phyloP scores from a whole-genome alignment of 2,329 filamentous ascomycete species.

The Pochonia chlamydosporia region DNA sequence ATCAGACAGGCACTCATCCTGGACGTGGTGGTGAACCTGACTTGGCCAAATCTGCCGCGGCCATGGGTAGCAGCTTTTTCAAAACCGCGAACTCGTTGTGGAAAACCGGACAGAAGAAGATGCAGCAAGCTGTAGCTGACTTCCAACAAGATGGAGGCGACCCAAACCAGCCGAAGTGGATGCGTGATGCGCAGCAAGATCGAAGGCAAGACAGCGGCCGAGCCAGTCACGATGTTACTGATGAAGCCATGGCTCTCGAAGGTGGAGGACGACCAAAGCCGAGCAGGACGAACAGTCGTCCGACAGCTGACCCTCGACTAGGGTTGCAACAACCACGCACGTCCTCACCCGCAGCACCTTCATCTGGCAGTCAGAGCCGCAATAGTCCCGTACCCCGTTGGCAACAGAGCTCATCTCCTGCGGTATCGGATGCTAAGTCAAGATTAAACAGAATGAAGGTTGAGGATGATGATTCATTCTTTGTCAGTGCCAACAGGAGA shows the following conservation, averaged over 20 bases:
- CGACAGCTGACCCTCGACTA: constrained; percentile 18
- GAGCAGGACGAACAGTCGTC: constrained; percentile 18
- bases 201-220: constrained; percentile 26
- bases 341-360: constrained; percentile 40
- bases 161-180: constrained; percentile 85
- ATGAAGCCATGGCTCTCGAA: constrained; percentile 78
- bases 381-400: constrained; percentile 49
- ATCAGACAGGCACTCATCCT: constrained; percentile 34
- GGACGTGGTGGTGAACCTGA: constrained; percentile 59
- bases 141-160: constrained; percentile 64
- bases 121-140: constrained; percentile 87
- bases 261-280: constrained; percentile 51
- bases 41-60: constrained; percentile 72
- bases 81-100: constrained; percentile 94
- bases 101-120: constrained; percentile 89
- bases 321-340: constrained; percentile 36
- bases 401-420: constrained; percentile 44
- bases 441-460: constrained; percentile 63
- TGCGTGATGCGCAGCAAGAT: constrained; percentile 65
- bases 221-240: constrained; percentile 42
- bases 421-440: constrained; percentile 30
- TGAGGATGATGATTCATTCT: constrained; percentile 68
- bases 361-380: constrained; percentile 37
- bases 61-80: constrained; percentile 76
- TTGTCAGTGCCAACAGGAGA: constrained; percentile 78